phyloP scores from a whole-genome alignment of 176 grass and related monocot species.

The Luzula sylvatica region DNA sequence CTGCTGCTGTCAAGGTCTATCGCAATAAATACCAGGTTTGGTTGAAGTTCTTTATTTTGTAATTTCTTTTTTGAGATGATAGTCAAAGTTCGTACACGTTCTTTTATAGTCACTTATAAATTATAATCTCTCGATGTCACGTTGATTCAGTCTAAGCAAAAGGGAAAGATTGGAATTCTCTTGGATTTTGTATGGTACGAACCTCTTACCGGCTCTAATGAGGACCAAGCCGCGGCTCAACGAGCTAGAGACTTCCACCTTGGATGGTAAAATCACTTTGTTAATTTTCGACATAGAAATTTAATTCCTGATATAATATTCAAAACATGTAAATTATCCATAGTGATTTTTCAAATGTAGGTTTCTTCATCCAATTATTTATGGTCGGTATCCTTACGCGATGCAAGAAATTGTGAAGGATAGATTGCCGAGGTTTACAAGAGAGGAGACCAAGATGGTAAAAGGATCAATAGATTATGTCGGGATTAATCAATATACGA shows the following conservation, averaged over 20 bases:
- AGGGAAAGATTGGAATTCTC: conserved; percentile 79
- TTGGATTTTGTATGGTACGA: conserved; percentile 91
- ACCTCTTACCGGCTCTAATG: conserved; percentile 46
- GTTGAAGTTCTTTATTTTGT: no score
- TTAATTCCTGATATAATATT: neutral
- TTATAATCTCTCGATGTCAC: no score
- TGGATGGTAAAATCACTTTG: conserved; percentile 62
- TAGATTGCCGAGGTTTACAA: conserved; percentile 60
- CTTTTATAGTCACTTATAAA: no score
- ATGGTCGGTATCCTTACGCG: conserved; percentile 60
- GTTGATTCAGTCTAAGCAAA: conserved; percentile 39
- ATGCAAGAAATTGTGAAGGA: conserved; percentile 45
- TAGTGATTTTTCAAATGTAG: conserved; percentile 13
- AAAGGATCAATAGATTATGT: conserved; percentile 70
- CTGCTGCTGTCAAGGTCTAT: conserved; percentile 57
- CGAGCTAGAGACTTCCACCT: conserved; percentile 86
- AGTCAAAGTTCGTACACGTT: no score
- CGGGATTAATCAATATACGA: conserved; percentile 80
- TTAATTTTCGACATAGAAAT: neutral
- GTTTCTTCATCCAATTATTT: conserved; percentile 83
- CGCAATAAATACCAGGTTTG: conserved; percentile 70
- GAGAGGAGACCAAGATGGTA: conserved; percentile 47
- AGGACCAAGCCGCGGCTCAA: conserved; percentile 59
- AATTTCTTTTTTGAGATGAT: no score
- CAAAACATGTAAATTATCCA: neutral